phyloP scores from a whole-genome alignment of 768 basidiomycete genomes.

The Cantharellus anzutake region DNA sequence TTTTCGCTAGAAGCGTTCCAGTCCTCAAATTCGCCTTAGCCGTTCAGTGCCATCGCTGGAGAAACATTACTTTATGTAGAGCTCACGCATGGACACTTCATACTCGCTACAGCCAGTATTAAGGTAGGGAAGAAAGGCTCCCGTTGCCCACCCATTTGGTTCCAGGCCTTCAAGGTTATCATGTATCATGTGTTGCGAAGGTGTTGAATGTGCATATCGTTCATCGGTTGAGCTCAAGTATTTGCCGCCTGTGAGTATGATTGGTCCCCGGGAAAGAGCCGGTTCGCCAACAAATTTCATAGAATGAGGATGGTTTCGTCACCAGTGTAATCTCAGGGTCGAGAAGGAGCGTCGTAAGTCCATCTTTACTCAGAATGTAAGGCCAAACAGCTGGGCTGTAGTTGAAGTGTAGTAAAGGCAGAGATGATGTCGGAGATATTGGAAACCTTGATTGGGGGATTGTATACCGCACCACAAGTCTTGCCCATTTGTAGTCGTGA shows the following conservation, averaged over 20 bases:
- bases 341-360: neutral
- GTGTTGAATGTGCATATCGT: no score
- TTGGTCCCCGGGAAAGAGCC: no score
- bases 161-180: no score
- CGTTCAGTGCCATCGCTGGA: conserved; percentile 14
- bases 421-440: neutral
- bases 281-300: no score
- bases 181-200: no score
- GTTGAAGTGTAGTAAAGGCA: neutral
- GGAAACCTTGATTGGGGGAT: conserved; percentile 2
- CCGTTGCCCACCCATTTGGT: neutral
- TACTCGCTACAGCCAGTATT: neutral
- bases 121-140: neutral
- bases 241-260: no score
- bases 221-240: no score
- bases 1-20: conserved; percentile 9
- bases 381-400: neutral
- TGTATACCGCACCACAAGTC: no score
- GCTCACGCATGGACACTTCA: neutral
- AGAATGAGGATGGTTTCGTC: neutral
- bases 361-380: neutral
- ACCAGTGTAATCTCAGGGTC: conserved; percentile 1
- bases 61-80: neutral
- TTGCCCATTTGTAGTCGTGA: no score
- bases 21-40: conserved; percentile 16